Conservation (phyloP, 495 filamentous ascomycete species). For the Lasiosphaeria ovina region DNA sequence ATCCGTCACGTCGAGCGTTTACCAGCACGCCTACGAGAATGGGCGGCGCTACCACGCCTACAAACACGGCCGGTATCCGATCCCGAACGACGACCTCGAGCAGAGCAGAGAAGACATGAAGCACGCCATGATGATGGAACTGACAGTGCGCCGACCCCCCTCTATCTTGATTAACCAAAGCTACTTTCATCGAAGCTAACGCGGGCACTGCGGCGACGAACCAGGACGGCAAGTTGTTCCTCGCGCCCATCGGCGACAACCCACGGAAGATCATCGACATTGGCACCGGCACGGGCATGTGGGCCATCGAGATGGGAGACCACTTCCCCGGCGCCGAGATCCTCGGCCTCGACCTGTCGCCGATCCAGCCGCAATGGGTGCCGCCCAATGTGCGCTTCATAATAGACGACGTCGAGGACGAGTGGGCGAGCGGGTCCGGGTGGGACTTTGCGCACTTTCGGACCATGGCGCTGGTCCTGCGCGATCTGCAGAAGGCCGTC, state of each 20-base stretch:
- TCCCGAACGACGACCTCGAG: constrained; percentile 57
- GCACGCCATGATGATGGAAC: constrained; percentile 33
- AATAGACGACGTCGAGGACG: constrained; percentile 45
- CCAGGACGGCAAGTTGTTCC: constrained; percentile 39
- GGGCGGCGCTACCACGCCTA: constrained; percentile 58
- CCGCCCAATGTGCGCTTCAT: constrained; percentile 41
- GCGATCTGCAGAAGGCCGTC: constrained; percentile 23
- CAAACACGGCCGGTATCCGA: constrained; percentile 49
- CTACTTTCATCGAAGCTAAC: not conserved
- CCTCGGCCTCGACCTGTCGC: constrained; percentile 34
- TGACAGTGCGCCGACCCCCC: constrained; percentile 15
- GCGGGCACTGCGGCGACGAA: constrained; percentile 17
- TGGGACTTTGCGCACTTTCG: constrained; percentile 44
- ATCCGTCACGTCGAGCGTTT: constrained; percentile 42
- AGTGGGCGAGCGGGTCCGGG: constrained; percentile 33
- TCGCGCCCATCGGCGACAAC: constrained; percentile 39
- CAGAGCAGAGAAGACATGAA: constrained; percentile 47
- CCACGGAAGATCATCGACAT: constrained; percentile 48
- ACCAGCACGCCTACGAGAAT: constrained; percentile 48
- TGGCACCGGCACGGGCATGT: constrained; percentile 57
- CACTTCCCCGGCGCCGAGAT: constrained; percentile 37
- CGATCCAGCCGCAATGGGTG: constrained; percentile 42
- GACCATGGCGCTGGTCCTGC: constrained; percentile 26
- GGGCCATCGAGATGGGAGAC: constrained; percentile 46
- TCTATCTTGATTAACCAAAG: constrained; percentile 3